A percentile compares a stretch with the other conserved stretches of the same genome.
Evolutionary conservation across 1,284 basidiomycete species (phyloP).

Genomic region (Puccinia sorghi): DNA sequence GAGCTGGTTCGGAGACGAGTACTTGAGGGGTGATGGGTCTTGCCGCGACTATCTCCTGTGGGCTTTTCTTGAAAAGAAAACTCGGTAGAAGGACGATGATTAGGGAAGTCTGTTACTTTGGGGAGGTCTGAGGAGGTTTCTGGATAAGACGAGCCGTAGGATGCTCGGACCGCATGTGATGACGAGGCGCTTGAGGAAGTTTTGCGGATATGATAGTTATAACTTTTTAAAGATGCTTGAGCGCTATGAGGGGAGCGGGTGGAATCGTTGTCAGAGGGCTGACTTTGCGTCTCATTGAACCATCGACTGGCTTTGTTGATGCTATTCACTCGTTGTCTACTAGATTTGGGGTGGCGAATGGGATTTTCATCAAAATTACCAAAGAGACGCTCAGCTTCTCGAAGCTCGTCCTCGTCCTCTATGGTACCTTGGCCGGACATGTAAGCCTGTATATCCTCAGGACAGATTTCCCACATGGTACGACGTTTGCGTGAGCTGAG

Average conservation of each 20-base stretch:
- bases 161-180: not conserved
- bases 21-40: not conserved
- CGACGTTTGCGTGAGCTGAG: slow-evolving; percentile 9
- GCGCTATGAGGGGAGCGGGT: not conserved
- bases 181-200: not conserved
- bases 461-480: slow-evolving; percentile 25
- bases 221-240: not conserved
- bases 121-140: not conserved
- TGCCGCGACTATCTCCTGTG: not conserved
- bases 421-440: not conserved
- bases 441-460: slow-evolving; percentile 19
- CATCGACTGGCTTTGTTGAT: not conserved
- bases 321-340: slow-evolving; percentile 9
- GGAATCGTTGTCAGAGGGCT: slow-evolving; percentile 6
- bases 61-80: not conserved
- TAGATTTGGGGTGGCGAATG: not conserved
- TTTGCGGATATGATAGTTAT: not conserved
- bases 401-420: slow-evolving; percentile 17
- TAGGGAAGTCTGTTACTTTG: not conserved
- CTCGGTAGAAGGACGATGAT: not conserved
- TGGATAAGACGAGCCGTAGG: not conserved
- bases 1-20: not conserved
- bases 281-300: not conserved
- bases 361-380: slow-evolving; percentile 12
- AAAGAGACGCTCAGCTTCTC: slow-evolving; percentile 16